These are phyloP conservation scores for Spathaspora boniae DNA, from an alignment of 805 yeast genomes.

Conservation along the genomic window DNA sequence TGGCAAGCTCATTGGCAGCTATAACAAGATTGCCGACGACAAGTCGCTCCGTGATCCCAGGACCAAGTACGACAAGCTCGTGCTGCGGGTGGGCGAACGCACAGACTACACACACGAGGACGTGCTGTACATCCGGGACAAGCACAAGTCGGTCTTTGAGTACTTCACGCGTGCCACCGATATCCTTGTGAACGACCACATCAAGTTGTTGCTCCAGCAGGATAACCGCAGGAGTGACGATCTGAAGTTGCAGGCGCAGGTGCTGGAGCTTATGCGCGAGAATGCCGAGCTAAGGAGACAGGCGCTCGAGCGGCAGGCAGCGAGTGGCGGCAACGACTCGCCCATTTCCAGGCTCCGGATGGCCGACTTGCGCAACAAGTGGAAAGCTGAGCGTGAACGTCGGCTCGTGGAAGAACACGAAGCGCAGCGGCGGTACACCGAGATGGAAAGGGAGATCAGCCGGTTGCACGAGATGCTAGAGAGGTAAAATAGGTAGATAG, in stretches of 20 bases:
- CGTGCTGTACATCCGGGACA: conserved; percentile 24
- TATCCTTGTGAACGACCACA: conserved; percentile 56
- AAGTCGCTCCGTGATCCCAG: conserved; percentile 58
- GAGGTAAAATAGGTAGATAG: background rate
- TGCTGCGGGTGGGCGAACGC: conserved; percentile 2
- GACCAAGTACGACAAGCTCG: conserved; percentile 29
- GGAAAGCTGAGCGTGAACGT: conserved; percentile 72
- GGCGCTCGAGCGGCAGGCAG: conserved; percentile 7
- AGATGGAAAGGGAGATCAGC: conserved; percentile 54
- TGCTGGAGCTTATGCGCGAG: conserved; percentile 2
- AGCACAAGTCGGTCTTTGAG: conserved; percentile 44
- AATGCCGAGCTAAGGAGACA: conserved; percentile 3
- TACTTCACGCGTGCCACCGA: conserved; percentile 61
- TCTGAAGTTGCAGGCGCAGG: conserved; percentile 5
- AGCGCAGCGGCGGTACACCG: conserved; percentile 47
- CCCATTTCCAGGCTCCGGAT: conserved; percentile 49
- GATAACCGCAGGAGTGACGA: conserved; percentile 14
- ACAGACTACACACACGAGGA: conserved; percentile 14
- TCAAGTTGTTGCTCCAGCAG: conserved; percentile 30
- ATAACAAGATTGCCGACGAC: conserved; percentile 55
- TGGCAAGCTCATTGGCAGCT: conserved; percentile 46
- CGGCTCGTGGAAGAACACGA: conserved; percentile 59
- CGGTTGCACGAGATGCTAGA: conserved; percentile 22
- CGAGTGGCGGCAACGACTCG: conserved; percentile 5
- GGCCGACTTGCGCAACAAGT: conserved; percentile 58